Evolutionary conservation across 148 eudicot species (phyloP), one percentile per base, ranked within the genome.

Genomic region (Gaultheria prostrata): DNA sequence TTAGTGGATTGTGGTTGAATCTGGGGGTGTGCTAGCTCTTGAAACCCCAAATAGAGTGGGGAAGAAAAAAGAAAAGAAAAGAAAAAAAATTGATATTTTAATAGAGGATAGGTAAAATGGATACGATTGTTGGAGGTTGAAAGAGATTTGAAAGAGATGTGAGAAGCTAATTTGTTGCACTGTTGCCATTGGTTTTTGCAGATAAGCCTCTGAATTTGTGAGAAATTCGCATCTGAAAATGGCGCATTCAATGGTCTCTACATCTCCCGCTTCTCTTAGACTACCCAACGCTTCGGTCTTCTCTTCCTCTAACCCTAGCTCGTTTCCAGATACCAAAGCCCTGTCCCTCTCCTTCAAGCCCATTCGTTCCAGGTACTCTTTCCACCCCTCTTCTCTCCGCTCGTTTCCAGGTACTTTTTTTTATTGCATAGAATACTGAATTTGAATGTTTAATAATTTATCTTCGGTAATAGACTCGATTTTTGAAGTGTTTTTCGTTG

Each of bases 171-270:
- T 39, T 39, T 39, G 43, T 39, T 39, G 43, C 43, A 39, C 43
- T 39, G 76, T n/a, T 35, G n/a, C 76, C 76, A 6, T 71, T 71
- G 46, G 76, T 33, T 24, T 18, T 6, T 6, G 46, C 48, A 26
- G 65, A 20, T 59, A 59, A 28, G 30, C 33, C 72, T 3, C 72
- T 21, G 28, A 61, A 61, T n/a, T 61, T 61, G 67, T n/a, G 30
- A 24, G 67, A 20, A 57, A 59, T 59, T 26, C 32, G 20, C 73
- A 67, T 67, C 35, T 13, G 70, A 11, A 59, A 43, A 80, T 88
- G 90, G 86, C 90, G 69, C 88, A 85, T 45, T 86, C 88, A 14
- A 78, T 83, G 84, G 67, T 85, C 70, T 63, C 57, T 57, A 26
- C 82, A 14, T 80, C 82, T 24, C 6, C 82, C 4, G 71, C 85